Base-by-base conservation (phyloP, 164 flowering plant genomes). In the Akebia trifoliata region DNA sequence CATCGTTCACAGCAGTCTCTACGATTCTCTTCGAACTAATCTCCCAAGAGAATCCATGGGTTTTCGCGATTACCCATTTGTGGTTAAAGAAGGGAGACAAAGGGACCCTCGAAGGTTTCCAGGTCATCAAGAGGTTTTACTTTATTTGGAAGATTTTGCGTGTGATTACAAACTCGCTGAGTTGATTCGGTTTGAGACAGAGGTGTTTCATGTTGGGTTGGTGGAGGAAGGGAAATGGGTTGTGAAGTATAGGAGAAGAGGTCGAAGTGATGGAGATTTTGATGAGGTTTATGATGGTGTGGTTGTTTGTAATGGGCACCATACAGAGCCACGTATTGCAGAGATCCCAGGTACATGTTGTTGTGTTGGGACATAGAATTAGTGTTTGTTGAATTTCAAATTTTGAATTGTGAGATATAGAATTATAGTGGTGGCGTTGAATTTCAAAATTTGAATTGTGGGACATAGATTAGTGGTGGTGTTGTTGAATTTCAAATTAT, bases 11-110 rank as follows among this genome's bases (percentile, higher is more conserved):
- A 28, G 75, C 34, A 87, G 93, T 70, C 81, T 90, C 52, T 87
- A 83, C 74, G 60, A 69, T 1, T 90, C 95, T 4, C 92, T 89
- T 18, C 82, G 97, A 14, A 83, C 90, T 43, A 90, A 90, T 60
- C 79, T 90, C 30, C 95, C 97, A 9, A 60, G 95, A 25, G 85
- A 83, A 54, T 43, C 42, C 22, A 90, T 90, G 97, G 97, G 97
- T 0, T 85, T 70, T 56, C 62, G 60, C 24, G 95, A 74, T 21
- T 90, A 65, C 64, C 94, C 94, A 4, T 86, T 89, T 57, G 68
- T 70, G 22, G 57, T 64, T 28, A 62, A 29, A 22, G 61, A 58
- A 1, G 62, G 35, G 15, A 28, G n/a, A 5, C 67, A 57, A 1
- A 67, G 87, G 57, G 91, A 89, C 58, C 56, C 66, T 49, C 68